Evolutionary conservation across 1,139 yeast species (phyloP), one percentile per base, ranked within the genome.

Genomic region (Zygosaccharomyces pseudobailii): DNA sequence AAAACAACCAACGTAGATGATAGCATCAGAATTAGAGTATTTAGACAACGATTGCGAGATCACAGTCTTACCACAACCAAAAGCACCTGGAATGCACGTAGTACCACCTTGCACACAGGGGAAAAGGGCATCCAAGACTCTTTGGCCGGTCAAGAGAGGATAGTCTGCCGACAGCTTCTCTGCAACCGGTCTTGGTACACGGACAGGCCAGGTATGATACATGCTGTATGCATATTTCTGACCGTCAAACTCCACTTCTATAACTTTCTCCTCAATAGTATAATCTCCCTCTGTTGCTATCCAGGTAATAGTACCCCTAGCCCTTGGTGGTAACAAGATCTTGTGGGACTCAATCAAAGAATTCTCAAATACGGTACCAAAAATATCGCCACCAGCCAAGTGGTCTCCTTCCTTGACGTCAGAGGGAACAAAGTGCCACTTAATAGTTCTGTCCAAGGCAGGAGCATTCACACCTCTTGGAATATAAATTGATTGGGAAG

Each of bases 31-130:
- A 78, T 92, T 92, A 53, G 98, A 92, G 73, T 83, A 92, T 72
- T 92, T 92, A 55, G 98, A 92, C 66, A 92, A 78, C 1, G 97
- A 88, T 74, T 92, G 98, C 30, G 99, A 92, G 68, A 92, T 92
- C 63, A 92, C 99, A 9, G 99, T 92, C 71, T 92, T 92, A 71
- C 99, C 99, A 74, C 97, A 92, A 54, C 99, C 99, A 64, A 92
- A 92, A 54, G 99, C 99, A 72, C 99, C 99, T 42, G 99, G 99
- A 68, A 92, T 92, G 84, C 98, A 94, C 37, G 99, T 92, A 44
- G 99, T 92, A 76, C 99, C 99, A 75, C 99, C 98, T 76, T 94
- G 98, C 60, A 94, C 99, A 80, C 95, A 87, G 45, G 99, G 98
- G 80, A 92, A 94, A 57, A 92, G 79, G 33, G 98, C 84, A 71